Evolutionary conservation across 345 rosid genomes (phyloP).

Genomic region (Hibiscus trionum): DNA sequence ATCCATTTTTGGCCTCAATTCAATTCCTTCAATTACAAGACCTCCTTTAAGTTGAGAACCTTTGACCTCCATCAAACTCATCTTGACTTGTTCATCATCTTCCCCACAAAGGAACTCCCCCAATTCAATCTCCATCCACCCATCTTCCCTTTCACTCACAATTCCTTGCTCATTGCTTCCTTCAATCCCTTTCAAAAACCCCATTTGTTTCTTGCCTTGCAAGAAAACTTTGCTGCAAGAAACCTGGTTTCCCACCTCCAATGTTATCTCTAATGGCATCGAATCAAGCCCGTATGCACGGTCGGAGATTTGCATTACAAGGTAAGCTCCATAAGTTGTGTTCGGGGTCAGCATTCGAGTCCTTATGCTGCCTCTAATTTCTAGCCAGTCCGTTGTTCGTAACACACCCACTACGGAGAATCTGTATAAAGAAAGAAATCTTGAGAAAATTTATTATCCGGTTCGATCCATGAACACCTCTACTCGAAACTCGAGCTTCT

Average conservation of each 20-base stretch:
- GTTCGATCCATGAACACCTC: background rate
- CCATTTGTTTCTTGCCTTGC: slow-evolving; percentile 17
- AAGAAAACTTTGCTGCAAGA: background rate
- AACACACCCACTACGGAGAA: slow-evolving; percentile 33
- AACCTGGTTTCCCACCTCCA: slow-evolving; percentile 20
- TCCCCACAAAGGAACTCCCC: slow-evolving; percentile 46
- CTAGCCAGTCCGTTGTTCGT: slow-evolving; percentile 38
- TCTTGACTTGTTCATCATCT: slow-evolving; percentile 29
- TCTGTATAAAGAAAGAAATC: slow-evolving; percentile 12
- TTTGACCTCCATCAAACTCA: slow-evolving; percentile 59
- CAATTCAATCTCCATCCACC: slow-evolving; percentile 72
- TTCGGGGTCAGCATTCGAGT: slow-evolving; percentile 29
- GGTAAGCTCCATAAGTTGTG: slow-evolving; percentile 48
- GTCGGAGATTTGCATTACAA: slow-evolving; percentile 28
- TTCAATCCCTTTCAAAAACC: background rate
- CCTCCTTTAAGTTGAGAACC: slow-evolving; percentile 70
- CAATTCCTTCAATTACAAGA: slow-evolving; percentile 63
- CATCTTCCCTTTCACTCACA: slow-evolving; percentile 30
- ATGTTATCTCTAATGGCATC: slow-evolving; percentile 38
- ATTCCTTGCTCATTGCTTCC: background rate
- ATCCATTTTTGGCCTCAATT: slow-evolving; percentile 42
- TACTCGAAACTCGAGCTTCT: background rate
- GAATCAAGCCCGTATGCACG: slow-evolving; percentile 47
- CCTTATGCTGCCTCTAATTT: slow-evolving; percentile 33
- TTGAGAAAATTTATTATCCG: background rate